Conservation (phyloP, 306 rosid genomes). For the Hippophae gyantsensis region DNA sequence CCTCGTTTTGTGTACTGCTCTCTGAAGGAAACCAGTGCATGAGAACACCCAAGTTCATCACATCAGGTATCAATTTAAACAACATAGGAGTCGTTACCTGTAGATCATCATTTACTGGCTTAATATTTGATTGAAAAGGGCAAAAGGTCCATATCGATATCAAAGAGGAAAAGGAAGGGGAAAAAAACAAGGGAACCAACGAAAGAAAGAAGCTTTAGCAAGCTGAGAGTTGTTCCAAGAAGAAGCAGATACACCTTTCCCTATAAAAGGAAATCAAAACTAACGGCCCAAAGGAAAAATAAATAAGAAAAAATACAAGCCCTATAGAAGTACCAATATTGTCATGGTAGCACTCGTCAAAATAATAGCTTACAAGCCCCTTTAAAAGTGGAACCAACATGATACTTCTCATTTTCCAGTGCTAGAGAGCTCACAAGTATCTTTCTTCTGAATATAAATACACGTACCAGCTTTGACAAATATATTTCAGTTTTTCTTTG, state of each 20-base stretch:
- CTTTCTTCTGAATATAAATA: no score
- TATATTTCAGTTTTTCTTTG: no score
- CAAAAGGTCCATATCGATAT: neutral
- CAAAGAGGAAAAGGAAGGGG: neutral
- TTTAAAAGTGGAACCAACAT: no score
- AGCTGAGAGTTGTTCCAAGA: constrained; percentile 92
- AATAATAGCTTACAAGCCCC: neutral
- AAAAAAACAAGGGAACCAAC: neutral
- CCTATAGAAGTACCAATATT: neutral
- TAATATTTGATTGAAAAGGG: constrained; percentile 11
- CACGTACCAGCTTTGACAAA: no score
- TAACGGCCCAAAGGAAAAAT: neutral
- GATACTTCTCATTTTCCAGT: no score
- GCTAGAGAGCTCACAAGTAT: no score
- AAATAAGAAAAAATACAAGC: neutral
- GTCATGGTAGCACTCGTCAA: neutral
- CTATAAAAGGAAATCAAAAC: constrained; percentile 29
- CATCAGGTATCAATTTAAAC: constrained; percentile 82
- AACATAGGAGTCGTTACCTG: constrained; percentile 95
- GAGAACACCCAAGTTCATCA: constrained; percentile 81
- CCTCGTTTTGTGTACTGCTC: constrained; percentile 56
- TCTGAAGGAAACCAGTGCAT: constrained; percentile 98
- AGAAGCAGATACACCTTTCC: constrained; percentile 96
- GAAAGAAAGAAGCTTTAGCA: constrained; percentile 42
- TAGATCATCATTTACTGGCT: constrained; percentile 17